Conservation (phyloP, 179 eudicot genomes). For the Spinacia oleracea region DNA sequence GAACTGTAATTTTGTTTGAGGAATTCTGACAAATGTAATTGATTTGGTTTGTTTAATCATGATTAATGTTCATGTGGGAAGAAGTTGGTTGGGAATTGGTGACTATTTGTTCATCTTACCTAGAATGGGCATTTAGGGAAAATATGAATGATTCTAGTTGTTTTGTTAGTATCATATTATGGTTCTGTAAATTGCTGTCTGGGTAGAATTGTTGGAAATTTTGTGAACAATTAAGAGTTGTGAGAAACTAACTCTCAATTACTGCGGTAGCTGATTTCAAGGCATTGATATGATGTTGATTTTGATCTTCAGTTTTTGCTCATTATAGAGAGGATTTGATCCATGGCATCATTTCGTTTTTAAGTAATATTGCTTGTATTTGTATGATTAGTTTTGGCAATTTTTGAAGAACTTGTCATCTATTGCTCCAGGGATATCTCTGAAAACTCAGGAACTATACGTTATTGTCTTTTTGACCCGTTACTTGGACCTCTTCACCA, state of each 20-base stretch:
- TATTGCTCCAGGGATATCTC: conserved; percentile 71
- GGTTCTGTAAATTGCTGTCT: not conserved
- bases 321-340: not conserved
- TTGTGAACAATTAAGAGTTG: no score
- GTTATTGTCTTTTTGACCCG: conserved; percentile 71
- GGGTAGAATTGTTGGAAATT: not conserved
- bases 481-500: conserved; percentile 80
- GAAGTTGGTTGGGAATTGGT: conserved; percentile 6
- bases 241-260: no score
- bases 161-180: not conserved
- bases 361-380: not conserved
- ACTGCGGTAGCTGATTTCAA: no score
- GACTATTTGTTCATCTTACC: not conserved
- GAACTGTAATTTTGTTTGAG: no score
- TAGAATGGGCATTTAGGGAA: not conserved
- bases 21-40: not conserved
- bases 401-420: not conserved
- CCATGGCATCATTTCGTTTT: not conserved
- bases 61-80: conserved; percentile 7
- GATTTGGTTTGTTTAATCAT: not conserved
- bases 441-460: conserved; percentile 89
- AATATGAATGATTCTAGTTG: not conserved
- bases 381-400: not conserved
- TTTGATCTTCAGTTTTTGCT: not conserved
- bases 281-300: not conserved